Percentiles rank a stretch among this genome's conserved stretches.
phyloP scores from a whole-genome alignment of 768 basidiomycete species.

The Russula sp. region DNA sequence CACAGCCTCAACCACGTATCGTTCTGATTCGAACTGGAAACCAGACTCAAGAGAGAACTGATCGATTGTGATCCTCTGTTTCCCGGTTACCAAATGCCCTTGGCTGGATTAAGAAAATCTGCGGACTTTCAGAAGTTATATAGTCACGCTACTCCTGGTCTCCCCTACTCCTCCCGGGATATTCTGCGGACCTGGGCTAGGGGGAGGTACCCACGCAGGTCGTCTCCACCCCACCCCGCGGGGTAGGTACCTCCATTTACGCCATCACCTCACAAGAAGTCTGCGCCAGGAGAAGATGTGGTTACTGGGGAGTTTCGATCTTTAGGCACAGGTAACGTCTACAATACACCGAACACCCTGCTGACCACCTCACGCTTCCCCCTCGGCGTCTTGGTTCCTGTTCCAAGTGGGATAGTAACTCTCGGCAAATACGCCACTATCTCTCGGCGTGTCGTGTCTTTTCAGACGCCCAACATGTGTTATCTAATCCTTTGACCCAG shows the following conservation, averaged over 20 bases:
- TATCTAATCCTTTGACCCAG: not conserved
- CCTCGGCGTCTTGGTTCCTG: not conserved
- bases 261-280: not conserved
- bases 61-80: not conserved
- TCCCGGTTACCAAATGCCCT: not conserved
- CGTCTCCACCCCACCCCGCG: not conserved
- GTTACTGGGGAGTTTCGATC: not conserved
- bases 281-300: not conserved
- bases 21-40: not conserved
- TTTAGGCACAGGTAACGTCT: not conserved
- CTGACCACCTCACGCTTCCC: not conserved
- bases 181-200: not conserved
- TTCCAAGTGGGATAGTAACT: not conserved
- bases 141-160: not conserved
- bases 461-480: slow-evolving; percentile 1
- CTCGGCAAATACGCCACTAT: slow-evolving; percentile 5
- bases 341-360: not conserved
- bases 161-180: not conserved
- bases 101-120: too few relatives aligned
- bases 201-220: not conserved
- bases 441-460: not conserved
- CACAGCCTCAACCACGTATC: too few relatives aligned
- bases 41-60: not conserved
- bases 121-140: not conserved
- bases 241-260: not conserved